Conservation (phyloP, 2,329 filamentous ascomycete species). For the Pseudogymnoascus sp. region DNA sequence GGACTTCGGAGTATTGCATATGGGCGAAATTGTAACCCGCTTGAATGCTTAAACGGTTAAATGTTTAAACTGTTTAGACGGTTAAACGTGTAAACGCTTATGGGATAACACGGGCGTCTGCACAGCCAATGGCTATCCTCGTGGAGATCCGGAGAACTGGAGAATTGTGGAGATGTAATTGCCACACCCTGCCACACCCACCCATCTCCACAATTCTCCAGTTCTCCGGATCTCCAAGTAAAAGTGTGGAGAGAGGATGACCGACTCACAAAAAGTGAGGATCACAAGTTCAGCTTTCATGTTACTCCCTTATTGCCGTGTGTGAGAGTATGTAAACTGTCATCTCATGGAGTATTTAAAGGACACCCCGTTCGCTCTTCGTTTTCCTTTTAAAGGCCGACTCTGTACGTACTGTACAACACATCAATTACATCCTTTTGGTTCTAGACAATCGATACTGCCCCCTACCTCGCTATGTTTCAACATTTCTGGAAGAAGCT, state of each 20-base stretch:
- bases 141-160: neutral
- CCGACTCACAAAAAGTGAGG: neutral
- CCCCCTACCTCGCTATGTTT: constrained; percentile 29
- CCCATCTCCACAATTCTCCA: neutral
- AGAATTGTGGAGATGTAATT: neutral
- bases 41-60: neutral
- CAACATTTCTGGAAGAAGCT: constrained; percentile 34
- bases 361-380: neutral
- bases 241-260: neutral
- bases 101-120: neutral
- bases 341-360: neutral
- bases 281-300: neutral
- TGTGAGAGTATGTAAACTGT: neutral
- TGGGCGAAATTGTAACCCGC: constrained; percentile 11
- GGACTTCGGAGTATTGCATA: neutral
- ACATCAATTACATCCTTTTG: constrained; percentile 18
- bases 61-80: neutral
- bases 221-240: neutral
- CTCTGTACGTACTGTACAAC: constrained; percentile 13
- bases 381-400: constrained; percentile 10
- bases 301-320: neutral
- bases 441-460: constrained; percentile 23
- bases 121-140: neutral
- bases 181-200: no score
- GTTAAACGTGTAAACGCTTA: neutral